Evolutionary conservation across 129 eudicot species (phyloP), one percentile per base, ranked within the genome.

Genomic region (Apium graveolens): DNA sequence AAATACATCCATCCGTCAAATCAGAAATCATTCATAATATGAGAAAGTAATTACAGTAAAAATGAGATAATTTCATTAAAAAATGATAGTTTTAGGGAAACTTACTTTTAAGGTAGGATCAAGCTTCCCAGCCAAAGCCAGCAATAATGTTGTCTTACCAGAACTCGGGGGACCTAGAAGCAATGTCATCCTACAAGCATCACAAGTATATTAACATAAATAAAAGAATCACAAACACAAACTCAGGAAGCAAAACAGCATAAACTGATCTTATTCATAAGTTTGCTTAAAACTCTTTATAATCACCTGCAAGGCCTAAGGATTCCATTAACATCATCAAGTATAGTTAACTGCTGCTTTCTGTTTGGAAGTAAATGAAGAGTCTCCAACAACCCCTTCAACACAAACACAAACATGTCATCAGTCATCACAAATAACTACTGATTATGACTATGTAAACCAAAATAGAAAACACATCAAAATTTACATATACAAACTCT

Each of bases 111-210:
- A 81, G n/a, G 81, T 72, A 71, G 83, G 83, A 73, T 87, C 89
- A 34, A 90, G 89, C 77, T 48, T 78, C 44, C 97, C 97, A 11
- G 96, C 91, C 83, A 92, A 81, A 65, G 93, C 91, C 80, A 90
- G 76, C 81, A 92, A 79, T 39, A 92, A 77, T 2, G 97, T 92
- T 5, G 96, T 92, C 88, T 92, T 92, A 55, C 97, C 93, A 0
- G 97, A 92, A 83, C 90, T 85, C 60, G 97, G 97, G 11, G 97
- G 97, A 76, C 97, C 97, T 86, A 92, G 81, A 49, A 92, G 93
- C 82, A 92, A 85, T 41, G 96, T 92, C 97, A 92, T 85, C 53
- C 97, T 88, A 78, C 55, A 80, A 78, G 78, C 42, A 75, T 49
- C 31, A 49, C 78, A 49, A 46, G 31, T 3, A 48, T 12, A 21